Evolutionary conservation across 2,329 filamentous ascomycete genomes (phyloP), one percentile per base, ranked within the genome.

Genomic region (Dichotomopilus funicola): DNA sequence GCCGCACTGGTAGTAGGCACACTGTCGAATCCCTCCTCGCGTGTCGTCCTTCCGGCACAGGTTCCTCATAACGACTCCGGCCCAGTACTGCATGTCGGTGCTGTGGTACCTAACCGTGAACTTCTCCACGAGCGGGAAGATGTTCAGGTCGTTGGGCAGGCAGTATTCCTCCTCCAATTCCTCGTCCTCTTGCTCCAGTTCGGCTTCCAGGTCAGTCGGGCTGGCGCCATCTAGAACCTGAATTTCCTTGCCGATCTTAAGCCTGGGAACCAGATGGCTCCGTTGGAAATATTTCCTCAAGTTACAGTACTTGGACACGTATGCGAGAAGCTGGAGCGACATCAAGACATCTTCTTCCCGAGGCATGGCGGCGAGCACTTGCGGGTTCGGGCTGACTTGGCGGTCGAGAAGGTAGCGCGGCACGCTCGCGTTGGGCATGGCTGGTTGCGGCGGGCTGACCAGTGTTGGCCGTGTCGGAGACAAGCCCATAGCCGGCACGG

Each of bases 71-170:
- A 99, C 94, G 12, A 99, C 94, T 59, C 92, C 94, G 13, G 94
- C 94, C 94, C 94, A 99, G 75, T 99, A 99, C 71, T 96, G 92
- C 94, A 99, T 99, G 69, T 96, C 91, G 57, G 90, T 89, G 61
- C 89, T 91, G 72, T 96, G 90, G 68, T 96, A 91, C 61, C 94
- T 85, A 35, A 96, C 89, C 4, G 94, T 99, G 70, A 97, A 99
- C 71, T 96, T 97, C 72, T 99, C 94, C 48, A 99, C 94, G 38
- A 99, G 78, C 2, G 94, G 94, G 73, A 99, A 99, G 62, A 99
- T 95, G 72, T 99, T 99, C 73, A 95, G 92, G 70, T 97, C 90
- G 67, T 97, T 92, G 11, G 91, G 88, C 6, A 95, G 79, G 33
- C 95, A 75, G 68, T 96, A 97, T 70, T 99, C 92, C 65, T 92